Evolutionary conservation across 2,329 filamentous ascomycete species (phyloP), one percentile per base, ranked within the genome.

Genomic region (Fusarium gaditjirri): DNA sequence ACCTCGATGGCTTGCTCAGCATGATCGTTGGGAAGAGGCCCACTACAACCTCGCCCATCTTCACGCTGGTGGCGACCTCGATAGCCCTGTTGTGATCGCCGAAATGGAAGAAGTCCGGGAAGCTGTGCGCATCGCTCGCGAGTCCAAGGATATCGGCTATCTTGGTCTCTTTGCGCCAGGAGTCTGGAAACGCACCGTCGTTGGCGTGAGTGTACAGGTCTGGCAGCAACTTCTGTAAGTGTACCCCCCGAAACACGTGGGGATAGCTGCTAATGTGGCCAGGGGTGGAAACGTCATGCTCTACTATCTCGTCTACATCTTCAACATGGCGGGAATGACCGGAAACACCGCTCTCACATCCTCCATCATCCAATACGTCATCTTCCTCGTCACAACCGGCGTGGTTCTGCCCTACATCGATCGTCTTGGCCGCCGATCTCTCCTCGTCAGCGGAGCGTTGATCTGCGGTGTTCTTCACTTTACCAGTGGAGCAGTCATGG

Each of bases 281-380:
- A 77, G 75, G 23, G 86, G 87, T 2, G 86, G 86, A 9, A 89
- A 89, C 38, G 84, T 87, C 4, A 86, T 86, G 73, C 83, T 88
- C 61, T 89, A 90, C 75, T 91, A 91, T 67, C 86, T 91, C 16
- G 85, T 90, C 0, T 90, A 90, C 68, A 86, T 90, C 67, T 90
- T 91, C 73, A 82, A 86, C 49, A 90, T 90, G 89, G 88, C 88
- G 13, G 84, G 85, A 44, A 85, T 90, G 76, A 77, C 64, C n/a
- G 78, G 78, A 13, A 79, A 80, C 46, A 65, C 72, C n/a, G 80
- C 80, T 6, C 78, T 88, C 3, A 86, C 84, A 38, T 87, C 85
- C 1, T 86, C 86, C 11, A 85, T 85, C 43, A 87, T 88, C 38
- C 86, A 88, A 78, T 88, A 88, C 53, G 85, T 87, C 35, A 86